Evolutionary conservation across 1,139 yeast genomes (phyloP), one percentile per base, ranked within the genome.

Genomic region (Spencermartinsiella ligniputridi): DNA sequence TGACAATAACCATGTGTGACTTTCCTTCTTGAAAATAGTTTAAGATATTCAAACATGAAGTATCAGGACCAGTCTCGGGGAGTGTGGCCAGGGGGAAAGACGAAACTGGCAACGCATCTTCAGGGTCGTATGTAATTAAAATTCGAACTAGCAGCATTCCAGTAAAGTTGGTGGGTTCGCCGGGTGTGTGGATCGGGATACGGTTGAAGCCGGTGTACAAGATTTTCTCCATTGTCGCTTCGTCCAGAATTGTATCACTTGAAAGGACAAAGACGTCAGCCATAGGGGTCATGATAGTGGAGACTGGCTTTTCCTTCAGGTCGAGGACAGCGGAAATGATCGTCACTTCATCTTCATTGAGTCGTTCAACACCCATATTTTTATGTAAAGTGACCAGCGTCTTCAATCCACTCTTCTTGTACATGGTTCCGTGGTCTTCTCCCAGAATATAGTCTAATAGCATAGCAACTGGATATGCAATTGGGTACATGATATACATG

Each of bases 21-120:
- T 89, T 90, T 50, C 98, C 98, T 64, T 90, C 97, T 67, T 92
- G 98, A 74, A 92, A 92, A 66, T 90, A 92, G 65, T 92, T 92
- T 58, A 92, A 74, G 53, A 92, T 90, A 65, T 92, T 90, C 61
- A 92, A 72, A 66, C 97, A 92, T 3, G 97, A 88, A 1, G 97
- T 90, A 44, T 84, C 90, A 29, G 88, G 83, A 1, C 84, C 81
- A 0, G 98, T 92, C 68, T 92, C 97, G 0, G 98, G 98, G 40
- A 92, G 74, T 0, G 97, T 92, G 2, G 97, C 97, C 58, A 92
- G 74, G 6, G 97, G 97, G 72, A 92, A 92, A 5, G 92, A 79
- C 1, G 95, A 87, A 29, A 92, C 94, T 0, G 97, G 96, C 47
- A 87, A 71, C 1, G 92, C 86, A 66, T 92, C 98, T 64, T 90